Evolutionary conservation across 805 yeast species (phyloP).

Genomic region (Brettanomyces bruxellensis): DNA sequence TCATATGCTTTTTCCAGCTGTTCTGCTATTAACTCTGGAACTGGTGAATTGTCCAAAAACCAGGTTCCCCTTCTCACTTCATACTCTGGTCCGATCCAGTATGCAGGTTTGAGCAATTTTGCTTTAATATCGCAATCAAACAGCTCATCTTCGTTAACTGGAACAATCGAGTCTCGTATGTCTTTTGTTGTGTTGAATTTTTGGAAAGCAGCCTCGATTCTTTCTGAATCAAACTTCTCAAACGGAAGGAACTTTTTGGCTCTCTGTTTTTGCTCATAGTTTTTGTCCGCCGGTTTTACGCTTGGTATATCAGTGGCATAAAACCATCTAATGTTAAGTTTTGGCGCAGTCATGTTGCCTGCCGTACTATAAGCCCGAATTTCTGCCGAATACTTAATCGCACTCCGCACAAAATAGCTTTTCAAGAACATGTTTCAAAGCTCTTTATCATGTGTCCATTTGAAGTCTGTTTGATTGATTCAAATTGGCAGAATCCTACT

Average conservation of each 20-base stretch:
- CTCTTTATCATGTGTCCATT: too few species aligned
- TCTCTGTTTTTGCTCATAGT: slow-evolving; percentile 38
- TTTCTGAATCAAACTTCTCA: slow-evolving; percentile 48
- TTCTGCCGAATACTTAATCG: too few species aligned
- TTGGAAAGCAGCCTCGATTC: slow-evolving; percentile 47
- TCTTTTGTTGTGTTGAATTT: slow-evolving; percentile 1
- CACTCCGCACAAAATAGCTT: too few species aligned
- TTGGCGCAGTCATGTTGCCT: background rate
- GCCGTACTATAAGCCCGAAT: too few species aligned
- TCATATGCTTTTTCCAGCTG: slow-evolving; percentile 52
- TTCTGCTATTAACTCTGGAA: slow-evolving; percentile 33
- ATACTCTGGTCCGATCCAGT: slow-evolving; percentile 83
- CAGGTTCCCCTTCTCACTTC: slow-evolving; percentile 81
- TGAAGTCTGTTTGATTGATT: too few species aligned
- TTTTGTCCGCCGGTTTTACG: slow-evolving; percentile 53
- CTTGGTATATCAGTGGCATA: slow-evolving; percentile 75
- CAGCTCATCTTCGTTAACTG: slow-evolving; percentile 75
- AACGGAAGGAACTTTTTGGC: slow-evolving; percentile 64
- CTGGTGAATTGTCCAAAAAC: slow-evolving; percentile 59
- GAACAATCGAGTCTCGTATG: slow-evolving; percentile 22
- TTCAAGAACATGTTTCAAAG: too few species aligned
- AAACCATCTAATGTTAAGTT: slow-evolving; percentile 46
- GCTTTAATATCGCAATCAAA: slow-evolving; percentile 58
- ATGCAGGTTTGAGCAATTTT: slow-evolving; percentile 56
- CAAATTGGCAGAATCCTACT: too few species aligned